Conservation (phyloP, 768 basidiomycete species). For the Omphalotus guepiniiformis region DNA sequence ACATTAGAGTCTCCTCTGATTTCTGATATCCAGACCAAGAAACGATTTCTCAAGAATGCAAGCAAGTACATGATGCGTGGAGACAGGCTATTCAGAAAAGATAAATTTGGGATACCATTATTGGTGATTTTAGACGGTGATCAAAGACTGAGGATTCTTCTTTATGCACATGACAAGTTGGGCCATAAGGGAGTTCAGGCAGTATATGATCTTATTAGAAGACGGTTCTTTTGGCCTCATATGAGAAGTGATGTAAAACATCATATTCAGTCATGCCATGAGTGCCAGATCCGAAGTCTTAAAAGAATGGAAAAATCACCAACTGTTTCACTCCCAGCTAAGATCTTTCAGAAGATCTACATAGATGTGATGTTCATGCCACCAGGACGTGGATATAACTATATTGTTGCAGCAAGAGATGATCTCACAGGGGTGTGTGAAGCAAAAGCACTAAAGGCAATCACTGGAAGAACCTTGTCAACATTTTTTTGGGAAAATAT, state of each 20-base stretch:
- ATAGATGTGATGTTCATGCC: conserved; percentile 22
- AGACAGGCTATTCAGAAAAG: neutral
- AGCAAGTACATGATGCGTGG: neutral
- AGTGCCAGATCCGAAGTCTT: conserved; percentile 20
- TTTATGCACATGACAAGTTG: conserved; percentile 17
- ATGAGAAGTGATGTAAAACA: conserved; percentile 19
- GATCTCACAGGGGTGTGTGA: conserved; percentile 19
- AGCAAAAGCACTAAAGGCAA: conserved; percentile 15
- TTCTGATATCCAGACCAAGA: neutral
- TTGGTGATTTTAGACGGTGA: conserved; percentile 17
- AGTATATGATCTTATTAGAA: conserved; percentile 10
- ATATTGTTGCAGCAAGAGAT: conserved; percentile 21
- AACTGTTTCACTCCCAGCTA: conserved; percentile 15
- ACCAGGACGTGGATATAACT: conserved; percentile 11
- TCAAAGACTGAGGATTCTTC: conserved; percentile 18
- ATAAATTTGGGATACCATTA: conserved; percentile 2
- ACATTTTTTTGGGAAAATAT: conserved; percentile 27
- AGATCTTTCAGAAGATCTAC: conserved; percentile 21
- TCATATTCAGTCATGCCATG: conserved; percentile 21
- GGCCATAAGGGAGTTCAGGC: conserved; percentile 23
- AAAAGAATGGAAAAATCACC: conserved; percentile 13
- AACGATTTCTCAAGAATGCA: conserved; percentile 4
- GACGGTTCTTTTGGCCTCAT: conserved; percentile 28
- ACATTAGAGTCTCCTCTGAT: neutral
- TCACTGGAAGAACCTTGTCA: conserved; percentile 17